Evolutionary conservation across 495 filamentous ascomycete genomes (phyloP).

Genomic region (Aspergillus taichungensis): DNA sequence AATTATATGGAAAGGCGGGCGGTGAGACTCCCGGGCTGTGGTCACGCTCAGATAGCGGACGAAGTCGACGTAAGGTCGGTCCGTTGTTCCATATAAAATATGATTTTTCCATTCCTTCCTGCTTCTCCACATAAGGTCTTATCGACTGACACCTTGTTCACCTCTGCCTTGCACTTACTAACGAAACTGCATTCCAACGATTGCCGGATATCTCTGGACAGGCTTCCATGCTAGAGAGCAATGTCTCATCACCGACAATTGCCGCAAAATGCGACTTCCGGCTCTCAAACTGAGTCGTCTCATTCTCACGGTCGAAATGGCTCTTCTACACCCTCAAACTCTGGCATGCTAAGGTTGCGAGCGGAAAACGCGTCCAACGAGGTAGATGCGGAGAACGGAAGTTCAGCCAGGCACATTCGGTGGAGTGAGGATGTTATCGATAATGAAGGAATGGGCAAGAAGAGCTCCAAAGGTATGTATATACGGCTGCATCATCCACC

Average conservation of each 20-base stretch:
- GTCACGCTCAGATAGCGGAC: too few species aligned
- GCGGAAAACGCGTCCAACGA: constrained; percentile 19
- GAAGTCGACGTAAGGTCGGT: too few species aligned
- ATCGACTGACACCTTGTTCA: too few species aligned
- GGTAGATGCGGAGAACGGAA: constrained; percentile 6
- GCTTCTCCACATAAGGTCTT: too few species aligned
- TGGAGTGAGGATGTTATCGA: constrained; percentile 94
- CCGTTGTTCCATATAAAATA: too few species aligned
- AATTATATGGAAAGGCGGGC: too few species aligned
- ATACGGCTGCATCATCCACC: neutral
- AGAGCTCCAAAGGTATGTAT: constrained; percentile 77
- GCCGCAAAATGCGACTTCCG: constrained; percentile 3
- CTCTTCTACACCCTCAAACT: constrained; percentile 5
- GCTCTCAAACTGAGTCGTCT: constrained; percentile 13
- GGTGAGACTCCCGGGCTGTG: too few species aligned
- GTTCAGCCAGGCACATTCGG: constrained; percentile 49
- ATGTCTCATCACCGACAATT: constrained; percentile 28
- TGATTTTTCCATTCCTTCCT: too few species aligned
- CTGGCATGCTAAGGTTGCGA: constrained; percentile 27
- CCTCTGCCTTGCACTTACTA: too few species aligned
- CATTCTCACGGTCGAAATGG: constrained; percentile 9
- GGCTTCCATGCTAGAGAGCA: neutral
- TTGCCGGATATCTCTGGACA: too few species aligned
- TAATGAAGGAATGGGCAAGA: constrained; percentile 92
- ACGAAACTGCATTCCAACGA: too few species aligned